Conservation (phyloP, 2,329 filamentous ascomycete genomes). For the Sarocladium strictum region DNA sequence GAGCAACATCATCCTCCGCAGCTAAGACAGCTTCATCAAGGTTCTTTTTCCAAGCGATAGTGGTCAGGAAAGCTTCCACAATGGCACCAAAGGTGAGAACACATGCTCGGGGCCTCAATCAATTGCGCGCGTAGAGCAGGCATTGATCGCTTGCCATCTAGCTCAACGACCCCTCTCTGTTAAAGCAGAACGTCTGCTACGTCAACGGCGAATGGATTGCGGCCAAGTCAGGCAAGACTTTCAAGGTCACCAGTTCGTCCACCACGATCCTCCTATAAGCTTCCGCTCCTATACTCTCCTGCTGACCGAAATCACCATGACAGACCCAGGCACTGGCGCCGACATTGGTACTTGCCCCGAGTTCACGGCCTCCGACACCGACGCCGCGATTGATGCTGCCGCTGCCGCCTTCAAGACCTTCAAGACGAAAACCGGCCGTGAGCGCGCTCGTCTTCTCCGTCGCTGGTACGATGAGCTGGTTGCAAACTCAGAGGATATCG, state of each 20-base stretch:
- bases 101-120: no score
- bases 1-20: no score
- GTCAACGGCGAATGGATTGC: slow-evolving; percentile 69
- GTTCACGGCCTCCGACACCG: slow-evolving; percentile 57
- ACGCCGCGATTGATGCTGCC: slow-evolving; percentile 63
- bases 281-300: no score
- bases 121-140: no score
- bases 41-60: no score
- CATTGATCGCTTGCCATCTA: no score
- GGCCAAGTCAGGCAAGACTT: slow-evolving; percentile 63
- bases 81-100: no score
- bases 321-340: slow-evolving; percentile 61
- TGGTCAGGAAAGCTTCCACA: no score
- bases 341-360: slow-evolving; percentile 65
- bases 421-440: slow-evolving; percentile 48
- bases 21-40: no score
- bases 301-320: slow-evolving; percentile 13
- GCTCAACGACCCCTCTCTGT: no score
- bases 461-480: slow-evolving; percentile 58
- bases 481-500: slow-evolving; percentile 58
- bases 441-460: slow-evolving; percentile 50
- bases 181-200: no score
- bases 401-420: slow-evolving; percentile 53
- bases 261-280: neutral
- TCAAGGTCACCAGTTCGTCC: slow-evolving; percentile 45